These are phyloP conservation scores for Cercis canadensis DNA, from an alignment of 306 rosid genomes.

Conservation along the genomic window DNA sequence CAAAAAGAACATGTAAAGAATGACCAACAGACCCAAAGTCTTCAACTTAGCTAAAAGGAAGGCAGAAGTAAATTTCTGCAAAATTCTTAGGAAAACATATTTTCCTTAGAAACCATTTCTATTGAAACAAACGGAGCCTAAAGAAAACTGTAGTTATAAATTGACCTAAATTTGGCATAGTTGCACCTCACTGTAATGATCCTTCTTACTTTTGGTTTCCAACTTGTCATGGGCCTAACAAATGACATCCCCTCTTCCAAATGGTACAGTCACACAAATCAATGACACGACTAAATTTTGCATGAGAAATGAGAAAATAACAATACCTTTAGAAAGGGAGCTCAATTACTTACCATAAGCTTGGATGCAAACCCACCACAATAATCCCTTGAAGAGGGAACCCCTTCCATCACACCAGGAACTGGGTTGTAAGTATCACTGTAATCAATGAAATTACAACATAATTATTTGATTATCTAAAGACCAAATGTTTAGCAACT, in stretches of 20 bases:
- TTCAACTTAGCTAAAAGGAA: too few relatives aligned
- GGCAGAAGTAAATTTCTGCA: too few relatives aligned
- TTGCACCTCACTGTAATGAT: neutral
- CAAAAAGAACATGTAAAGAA: neutral
- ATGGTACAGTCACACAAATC: neutral
- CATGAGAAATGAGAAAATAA: neutral
- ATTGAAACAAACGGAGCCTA: too few relatives aligned
- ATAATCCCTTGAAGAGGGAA: conserved; percentile 89
- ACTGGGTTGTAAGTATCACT: conserved; percentile 96
- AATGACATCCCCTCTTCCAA: neutral
- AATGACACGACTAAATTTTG: neutral
- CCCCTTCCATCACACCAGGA: conserved; percentile 92
- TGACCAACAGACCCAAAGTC: neutral
- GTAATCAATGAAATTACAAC: conserved; percentile 34
- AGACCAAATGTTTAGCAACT: neutral
- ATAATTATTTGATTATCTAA: conserved; percentile 18
- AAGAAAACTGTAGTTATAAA: too few relatives aligned
- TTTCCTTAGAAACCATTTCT: neutral
- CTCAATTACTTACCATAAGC: conserved; percentile 74
- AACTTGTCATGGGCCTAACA: too few relatives aligned
- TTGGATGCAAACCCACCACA: conserved; percentile 92
- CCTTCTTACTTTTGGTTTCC: neutral
- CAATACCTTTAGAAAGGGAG: neutral
- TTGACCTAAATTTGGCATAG: neutral
- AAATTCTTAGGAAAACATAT: too few relatives aligned